phyloP scores from a whole-genome alignment of 2,329 filamentous ascomycete species.

The Beauveria asiatica region DNA sequence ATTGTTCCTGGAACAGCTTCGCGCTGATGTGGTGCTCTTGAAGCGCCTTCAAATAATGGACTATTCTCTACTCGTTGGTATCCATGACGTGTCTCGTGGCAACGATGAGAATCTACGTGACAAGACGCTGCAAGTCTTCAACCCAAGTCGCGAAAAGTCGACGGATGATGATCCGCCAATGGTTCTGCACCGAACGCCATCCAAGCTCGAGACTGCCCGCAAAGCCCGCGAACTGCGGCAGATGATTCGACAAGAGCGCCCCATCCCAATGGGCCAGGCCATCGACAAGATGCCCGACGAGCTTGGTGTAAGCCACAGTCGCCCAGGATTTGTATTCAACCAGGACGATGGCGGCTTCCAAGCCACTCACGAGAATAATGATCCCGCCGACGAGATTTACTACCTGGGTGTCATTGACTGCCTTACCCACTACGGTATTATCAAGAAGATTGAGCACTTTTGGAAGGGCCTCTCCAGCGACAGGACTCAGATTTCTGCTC shows the following conservation, averaged over 20 bases:
- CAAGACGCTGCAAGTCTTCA: slow-evolving; percentile 90
- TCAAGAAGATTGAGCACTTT: slow-evolving; percentile 94
- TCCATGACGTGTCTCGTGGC: slow-evolving; percentile 81
- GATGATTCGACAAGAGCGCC: slow-evolving; percentile 86
- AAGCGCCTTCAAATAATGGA: slow-evolving; percentile 96
- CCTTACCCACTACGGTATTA: slow-evolving; percentile 86
- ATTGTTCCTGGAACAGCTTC: slow-evolving; percentile 81
- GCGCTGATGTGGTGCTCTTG: slow-evolving; percentile 76
- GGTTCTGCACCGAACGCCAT: slow-evolving; percentile 78
- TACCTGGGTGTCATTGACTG: slow-evolving; percentile 98
- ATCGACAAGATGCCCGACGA: slow-evolving; percentile 84
- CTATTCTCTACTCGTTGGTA: slow-evolving; percentile 89
- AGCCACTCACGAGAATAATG: slow-evolving; percentile 85
- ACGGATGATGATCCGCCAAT: slow-evolving; percentile 52
- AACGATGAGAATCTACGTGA: slow-evolving; percentile 89
- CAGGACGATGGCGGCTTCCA: slow-evolving; percentile 87
- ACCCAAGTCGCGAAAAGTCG: slow-evolving; percentile 64
- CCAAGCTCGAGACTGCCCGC: slow-evolving; percentile 81
- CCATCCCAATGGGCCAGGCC: slow-evolving; percentile 82
- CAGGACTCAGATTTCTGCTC: slow-evolving; percentile 80
- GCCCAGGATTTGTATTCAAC: slow-evolving; percentile 73
- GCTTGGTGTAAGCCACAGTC: slow-evolving; percentile 64
- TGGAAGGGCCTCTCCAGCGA: slow-evolving; percentile 88
- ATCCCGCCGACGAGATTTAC: slow-evolving; percentile 83
- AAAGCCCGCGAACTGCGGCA: slow-evolving; percentile 87